Base-by-base conservation (phyloP, 192 early-diverging fungal genomes). In the Backusella westeae region DNA sequence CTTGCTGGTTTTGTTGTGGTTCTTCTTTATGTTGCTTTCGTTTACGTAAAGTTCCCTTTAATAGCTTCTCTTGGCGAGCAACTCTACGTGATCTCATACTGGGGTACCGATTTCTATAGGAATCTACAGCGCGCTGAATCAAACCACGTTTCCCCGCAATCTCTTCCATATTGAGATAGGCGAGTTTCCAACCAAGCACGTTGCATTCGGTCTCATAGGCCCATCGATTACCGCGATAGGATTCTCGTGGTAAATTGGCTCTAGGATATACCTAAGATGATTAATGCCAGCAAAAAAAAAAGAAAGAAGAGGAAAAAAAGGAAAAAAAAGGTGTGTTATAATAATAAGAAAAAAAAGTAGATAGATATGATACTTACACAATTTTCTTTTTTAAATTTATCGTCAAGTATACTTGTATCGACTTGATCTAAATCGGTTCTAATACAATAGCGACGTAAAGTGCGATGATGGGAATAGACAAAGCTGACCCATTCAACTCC, bases 201-300 rank as follows among this genome's bases (percentile, higher is more conserved):
- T 97, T 97, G 78, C 94, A 96, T 67, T 92, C 90, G 3, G 88
- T 94, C 76, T 97, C 96, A 78, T 95, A 97, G 10, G 81, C 80
- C 88, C 93, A 95, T 9, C 96, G 89, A 76, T 94, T 92, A 19
- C 96, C 96, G n/a, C 88, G 85, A 77, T 97, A 94, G 6, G 80
- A 67, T 7, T 85, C 68, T 38, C 86, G 76, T 8, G 84, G 75
- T 67, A 91, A 87, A 80, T 92, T 87, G 12, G 96, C 96, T 10
- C 91, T 86, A 21, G 93, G 93, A 74, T 97, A 97, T 19, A 83
- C 76, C 82, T 83, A 70, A 17, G 38, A 53, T 21, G 32, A 70
- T 69, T 44, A 35, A 35, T 21, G 36, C 34, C 23, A 42, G 39
- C n/a, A 36, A 32, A 44, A 68, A 17, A 17, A 71, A 76, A 21